Percentiles rank a stretch among this genome's conserved stretches.
phyloP scores from a whole-genome alignment of 345 rosid species.

The Pistacia integerrima region DNA sequence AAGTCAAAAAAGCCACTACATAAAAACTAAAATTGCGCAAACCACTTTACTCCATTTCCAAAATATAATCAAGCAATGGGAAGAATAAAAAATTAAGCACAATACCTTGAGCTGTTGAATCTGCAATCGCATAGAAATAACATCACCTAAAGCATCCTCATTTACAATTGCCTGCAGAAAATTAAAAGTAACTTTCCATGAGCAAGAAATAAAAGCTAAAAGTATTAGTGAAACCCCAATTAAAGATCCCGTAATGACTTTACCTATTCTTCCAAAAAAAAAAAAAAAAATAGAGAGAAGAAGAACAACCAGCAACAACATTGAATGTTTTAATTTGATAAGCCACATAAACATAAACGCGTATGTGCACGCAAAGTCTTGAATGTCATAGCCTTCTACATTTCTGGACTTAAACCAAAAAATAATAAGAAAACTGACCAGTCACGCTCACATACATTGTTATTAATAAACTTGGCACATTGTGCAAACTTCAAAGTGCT shows the following conservation, averaged over 20 bases:
- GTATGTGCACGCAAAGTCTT: background rate
- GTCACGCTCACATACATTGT: slow-evolving; percentile 63
- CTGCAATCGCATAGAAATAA: slow-evolving; percentile 86
- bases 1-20: background rate
- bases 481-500: slow-evolving; percentile 99
- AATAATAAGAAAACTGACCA: background rate
- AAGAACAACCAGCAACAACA: too few relatives aligned
- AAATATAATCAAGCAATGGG: background rate
- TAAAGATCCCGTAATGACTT: background rate
- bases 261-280: background rate
- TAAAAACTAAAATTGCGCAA: background rate
- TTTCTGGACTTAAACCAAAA: background rate
- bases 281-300: too few relatives aligned
- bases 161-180: slow-evolving; percentile 79
- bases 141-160: slow-evolving; percentile 98
- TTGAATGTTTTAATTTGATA: background rate
- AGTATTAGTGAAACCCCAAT: slow-evolving; percentile 2
- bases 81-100: slow-evolving; percentile 4
- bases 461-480: slow-evolving; percentile 95
- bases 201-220: slow-evolving; percentile 1
- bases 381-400: background rate
- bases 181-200: slow-evolving; percentile 9
- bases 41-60: background rate
- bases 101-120: slow-evolving; percentile 94
- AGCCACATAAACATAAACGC: background rate